Evolutionary conservation across 768 basidiomycete genomes (phyloP), one percentile per base, ranked within the genome.

Genomic region (Leucocoprinus birnbaumii): DNA sequence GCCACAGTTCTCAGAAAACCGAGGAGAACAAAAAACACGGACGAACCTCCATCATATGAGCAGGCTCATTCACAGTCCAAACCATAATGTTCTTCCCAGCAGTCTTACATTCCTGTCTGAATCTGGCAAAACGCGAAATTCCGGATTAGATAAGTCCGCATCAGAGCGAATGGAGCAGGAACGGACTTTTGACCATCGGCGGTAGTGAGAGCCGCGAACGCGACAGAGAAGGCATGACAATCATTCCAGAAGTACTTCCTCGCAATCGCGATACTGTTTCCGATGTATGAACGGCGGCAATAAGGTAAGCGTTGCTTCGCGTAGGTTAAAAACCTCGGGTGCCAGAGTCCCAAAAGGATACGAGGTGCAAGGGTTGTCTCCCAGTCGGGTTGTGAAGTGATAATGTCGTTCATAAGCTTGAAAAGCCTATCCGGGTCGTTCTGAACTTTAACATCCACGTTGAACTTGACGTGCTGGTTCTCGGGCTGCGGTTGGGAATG

Each of bases 31-130:
- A 4, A 68, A 24, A 43, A 22, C 18, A 14, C 21, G n/a, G 37
- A 38, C 82, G 41, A 25, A 86, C 90, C 83, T 94, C 91, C 80
- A 91, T 89, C 91, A 94, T 93, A 63, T 93, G 86, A 51, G 83
- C 84, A 8, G 85, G 85, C 44, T 86, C 80, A 65, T 99, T 99
- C 21, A 98, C 95, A 0, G 97, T 99, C 97, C 95, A 98, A 2
- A 94, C 92, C 82, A 95, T 89, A 53, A 98, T 61, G 61, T 80
- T 79, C 79, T 97, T 97, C 18, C 88, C 88, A 0, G 84, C 84
- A 11, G 66, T 74, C 66, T 84, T 85, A 73, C 92, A 94, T 61
- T 94, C 88, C 45, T 75, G 70, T 52, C 86, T 74, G 76, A 99
- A 98, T 74, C 94, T 82, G 62, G 31, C 27, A 52, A 46, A 27